Conservation (phyloP, 164 flowering plant genomes). For the Brasenia schreberi region DNA sequence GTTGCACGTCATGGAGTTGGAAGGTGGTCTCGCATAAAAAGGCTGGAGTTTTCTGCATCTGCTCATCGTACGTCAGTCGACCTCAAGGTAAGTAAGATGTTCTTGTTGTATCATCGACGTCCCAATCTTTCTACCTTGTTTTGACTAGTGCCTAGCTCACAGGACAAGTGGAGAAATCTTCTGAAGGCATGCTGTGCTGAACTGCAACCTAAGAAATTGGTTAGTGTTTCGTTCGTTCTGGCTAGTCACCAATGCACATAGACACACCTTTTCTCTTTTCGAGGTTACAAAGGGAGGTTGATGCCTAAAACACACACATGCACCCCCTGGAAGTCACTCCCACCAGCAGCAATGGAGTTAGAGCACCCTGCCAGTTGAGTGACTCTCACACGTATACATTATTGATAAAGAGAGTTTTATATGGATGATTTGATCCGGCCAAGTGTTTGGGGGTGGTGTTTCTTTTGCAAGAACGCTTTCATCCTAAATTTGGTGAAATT, state of each 20-base stretch:
- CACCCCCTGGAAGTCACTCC: background rate
- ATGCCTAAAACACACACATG: background rate
- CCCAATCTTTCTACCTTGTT: background rate
- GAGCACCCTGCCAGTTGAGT: background rate
- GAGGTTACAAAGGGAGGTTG: background rate
- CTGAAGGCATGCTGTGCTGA: slow-evolving; percentile 37
- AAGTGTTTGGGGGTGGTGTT: too few relatives aligned
- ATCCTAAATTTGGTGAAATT: background rate
- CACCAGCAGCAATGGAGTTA: background rate
- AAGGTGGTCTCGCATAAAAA: slow-evolving; percentile 58
- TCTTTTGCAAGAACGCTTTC: background rate
- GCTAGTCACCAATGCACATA: too few relatives aligned
- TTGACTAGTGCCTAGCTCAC: slow-evolving; percentile 1
- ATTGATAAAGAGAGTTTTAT: background rate
- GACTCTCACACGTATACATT: background rate
- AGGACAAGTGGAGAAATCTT: slow-evolving; percentile 89
- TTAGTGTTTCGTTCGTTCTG: slow-evolving; percentile 7
- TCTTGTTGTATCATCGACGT: background rate
- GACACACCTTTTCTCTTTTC: background rate
- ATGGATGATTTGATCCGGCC: too few relatives aligned
- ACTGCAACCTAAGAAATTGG: slow-evolving; percentile 30
- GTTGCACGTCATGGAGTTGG: slow-evolving; percentile 63
- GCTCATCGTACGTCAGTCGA: slow-evolving; percentile 56
- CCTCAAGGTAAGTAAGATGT: slow-evolving; percentile 40
- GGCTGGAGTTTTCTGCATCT: slow-evolving; percentile 38